A percentile compares a stretch with the other conserved stretches of the same genome.
These are phyloP conservation scores for Scutellaria barbata DNA, from an alignment of 257 asterid species.

Conservation along the genomic window DNA sequence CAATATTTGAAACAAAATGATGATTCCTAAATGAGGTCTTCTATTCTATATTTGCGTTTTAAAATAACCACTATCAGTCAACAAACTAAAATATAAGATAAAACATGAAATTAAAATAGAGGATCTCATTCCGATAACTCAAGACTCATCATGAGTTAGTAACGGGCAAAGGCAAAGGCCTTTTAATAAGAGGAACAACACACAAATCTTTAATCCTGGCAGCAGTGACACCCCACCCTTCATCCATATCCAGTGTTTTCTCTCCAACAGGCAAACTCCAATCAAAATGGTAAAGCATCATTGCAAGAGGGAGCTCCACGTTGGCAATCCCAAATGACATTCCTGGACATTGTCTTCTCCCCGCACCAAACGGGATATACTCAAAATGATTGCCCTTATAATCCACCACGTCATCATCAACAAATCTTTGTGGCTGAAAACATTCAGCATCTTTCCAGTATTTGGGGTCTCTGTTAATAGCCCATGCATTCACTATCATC, in stretches of 20 bases:
- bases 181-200: neutral
- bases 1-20: no score
- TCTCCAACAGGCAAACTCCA: constrained; percentile 30
- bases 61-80: no score
- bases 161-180: neutral
- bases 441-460: constrained; percentile 32
- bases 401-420: constrained; percentile 24
- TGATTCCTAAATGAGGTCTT: no score
- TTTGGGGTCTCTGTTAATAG: constrained; percentile 32
- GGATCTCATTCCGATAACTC: no score
- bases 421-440: constrained; percentile 41
- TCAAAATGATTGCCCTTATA: constrained; percentile 26
- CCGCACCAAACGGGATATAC: constrained; percentile 36
- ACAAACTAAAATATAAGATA: no score
- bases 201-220: neutral
- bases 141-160: no score
- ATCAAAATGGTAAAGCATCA: constrained; percentile 36
- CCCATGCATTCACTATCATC: constrained; percentile 36
- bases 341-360: constrained; percentile 41
- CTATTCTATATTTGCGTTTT: no score
- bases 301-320: constrained; percentile 35
- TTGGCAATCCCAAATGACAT: constrained; percentile 28
- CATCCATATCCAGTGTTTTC: constrained; percentile 32
- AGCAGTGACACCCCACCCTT: constrained; percentile 12
- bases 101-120: no score